A percentile compares a stretch with the other conserved stretches of the same genome.
Evolutionary conservation across 2,329 filamentous ascomycete genomes (phyloP).

Genomic region (Paramyrothecium sp.): DNA sequence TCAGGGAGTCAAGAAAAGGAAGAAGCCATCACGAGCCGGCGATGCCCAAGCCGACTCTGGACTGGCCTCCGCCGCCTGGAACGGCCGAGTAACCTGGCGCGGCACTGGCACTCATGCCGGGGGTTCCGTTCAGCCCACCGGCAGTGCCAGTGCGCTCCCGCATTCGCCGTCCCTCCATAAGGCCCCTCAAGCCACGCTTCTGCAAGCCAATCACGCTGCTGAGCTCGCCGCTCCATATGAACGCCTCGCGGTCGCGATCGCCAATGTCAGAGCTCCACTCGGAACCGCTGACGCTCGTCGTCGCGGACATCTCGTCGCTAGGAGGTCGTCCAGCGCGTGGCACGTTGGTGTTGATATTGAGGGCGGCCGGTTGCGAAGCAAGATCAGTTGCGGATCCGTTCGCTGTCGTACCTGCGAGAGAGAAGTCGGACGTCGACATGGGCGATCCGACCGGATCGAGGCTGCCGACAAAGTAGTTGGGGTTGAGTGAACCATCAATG

Average conservation of each 20-base stretch:
- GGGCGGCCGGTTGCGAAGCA: slow-evolving; percentile 31
- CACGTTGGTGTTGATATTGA: slow-evolving; percentile 49
- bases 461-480: slow-evolving; percentile 58
- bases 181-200: slow-evolving; percentile 83
- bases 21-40: slow-evolving; percentile 36
- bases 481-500: slow-evolving; percentile 66
- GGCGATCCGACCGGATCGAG: slow-evolving; percentile 39
- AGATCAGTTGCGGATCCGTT: slow-evolving; percentile 29
- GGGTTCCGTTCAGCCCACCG: slow-evolving; percentile 15
- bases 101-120: slow-evolving; percentile 25
- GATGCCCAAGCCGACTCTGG: slow-evolving; percentile 52
- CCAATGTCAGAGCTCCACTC: slow-evolving; percentile 58
- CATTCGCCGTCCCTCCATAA: slow-evolving; percentile 93
- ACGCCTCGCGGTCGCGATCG: slow-evolving; percentile 46
- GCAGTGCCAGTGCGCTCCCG: slow-evolving; percentile 63
- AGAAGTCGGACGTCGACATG: slow-evolving; percentile 30
- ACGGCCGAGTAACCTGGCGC: slow-evolving; percentile 20
- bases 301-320: slow-evolving; percentile 49
- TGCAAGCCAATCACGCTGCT: slow-evolving; percentile 93
- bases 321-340: slow-evolving; percentile 32
- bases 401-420: slow-evolving; percentile 24
- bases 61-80: slow-evolving; percentile 18
- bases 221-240: slow-evolving; percentile 74
- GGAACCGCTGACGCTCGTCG: slow-evolving; percentile 50
- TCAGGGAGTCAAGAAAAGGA: neutral